phyloP scores from a whole-genome alignment of 1,284 basidiomycete genomes.

The Melampsora larici-populina region DNA sequence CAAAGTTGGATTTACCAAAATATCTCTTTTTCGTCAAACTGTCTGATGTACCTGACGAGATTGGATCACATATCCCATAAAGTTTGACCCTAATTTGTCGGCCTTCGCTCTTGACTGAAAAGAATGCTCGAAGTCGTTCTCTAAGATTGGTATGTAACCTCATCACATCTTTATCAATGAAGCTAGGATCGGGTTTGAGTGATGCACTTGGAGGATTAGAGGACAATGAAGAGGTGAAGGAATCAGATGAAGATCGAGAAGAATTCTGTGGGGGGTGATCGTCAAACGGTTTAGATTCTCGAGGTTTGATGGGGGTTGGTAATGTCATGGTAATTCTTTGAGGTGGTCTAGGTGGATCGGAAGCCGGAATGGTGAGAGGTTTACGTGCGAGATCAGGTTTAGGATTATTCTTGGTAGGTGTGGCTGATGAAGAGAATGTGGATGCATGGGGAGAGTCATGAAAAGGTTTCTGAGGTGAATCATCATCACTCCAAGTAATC shows the following conservation, averaged over 20 bases:
- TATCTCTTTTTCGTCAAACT: not conserved
- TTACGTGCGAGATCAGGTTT: not conserved
- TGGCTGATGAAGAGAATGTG: conserved; percentile 11
- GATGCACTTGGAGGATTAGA: conserved; percentile 5
- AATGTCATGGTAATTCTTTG: conserved; percentile 7
- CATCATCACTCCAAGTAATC: not conserved
- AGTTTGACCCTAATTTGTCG: conserved; percentile 20
- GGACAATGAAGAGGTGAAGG: not conserved
- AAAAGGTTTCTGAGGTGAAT: not conserved
- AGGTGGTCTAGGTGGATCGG: not conserved
- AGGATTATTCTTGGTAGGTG: not conserved
- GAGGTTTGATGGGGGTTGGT: conserved; percentile 10
- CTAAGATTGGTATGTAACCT: conserved; percentile 23
- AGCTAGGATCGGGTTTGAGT: not conserved
- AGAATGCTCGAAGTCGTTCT: conserved; percentile 32
- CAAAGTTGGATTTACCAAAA: not conserved
- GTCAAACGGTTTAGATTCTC: too few species aligned
- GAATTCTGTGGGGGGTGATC: not conserved
- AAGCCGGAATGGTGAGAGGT: not conserved
- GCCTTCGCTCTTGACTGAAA: conserved; percentile 22
- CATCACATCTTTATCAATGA: conserved; percentile 5
- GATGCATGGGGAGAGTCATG: not conserved
- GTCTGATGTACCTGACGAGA: not conserved
- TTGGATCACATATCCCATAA: conserved; percentile 27
- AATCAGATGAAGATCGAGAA: not conserved